These are phyloP conservation scores for Talaromyces sp. DNA, from an alignment of 2,329 filamentous ascomycete genomes.

Conservation along the genomic window DNA sequence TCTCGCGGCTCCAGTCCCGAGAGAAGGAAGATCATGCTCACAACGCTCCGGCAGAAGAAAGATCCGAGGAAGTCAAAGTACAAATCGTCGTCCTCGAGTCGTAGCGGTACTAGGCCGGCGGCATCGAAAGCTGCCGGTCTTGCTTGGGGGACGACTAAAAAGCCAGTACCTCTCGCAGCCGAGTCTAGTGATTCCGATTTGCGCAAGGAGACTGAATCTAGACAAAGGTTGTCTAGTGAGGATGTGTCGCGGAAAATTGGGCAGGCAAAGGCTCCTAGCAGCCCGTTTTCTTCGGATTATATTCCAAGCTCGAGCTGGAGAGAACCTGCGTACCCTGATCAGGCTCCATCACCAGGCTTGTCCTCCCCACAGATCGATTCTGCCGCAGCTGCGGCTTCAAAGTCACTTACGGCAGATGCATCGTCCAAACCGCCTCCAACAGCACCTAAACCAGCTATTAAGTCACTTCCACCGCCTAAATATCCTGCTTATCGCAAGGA, in stretches of 20 bases:
- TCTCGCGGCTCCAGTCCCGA: slow-evolving; percentile 61
- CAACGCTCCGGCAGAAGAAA: slow-evolving; percentile 50
- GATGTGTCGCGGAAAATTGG: slow-evolving; percentile 12
- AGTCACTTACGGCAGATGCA: neutral
- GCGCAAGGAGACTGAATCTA: slow-evolving; percentile 19
- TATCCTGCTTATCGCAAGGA: slow-evolving; percentile 17
- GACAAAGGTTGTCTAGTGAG: slow-evolving; percentile 1
- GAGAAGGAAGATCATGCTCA: slow-evolving; percentile 56
- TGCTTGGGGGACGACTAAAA: slow-evolving; percentile 49
- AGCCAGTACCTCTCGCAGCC: neutral
- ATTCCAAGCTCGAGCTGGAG: slow-evolving; percentile 21
- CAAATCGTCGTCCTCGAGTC: slow-evolving; percentile 44
- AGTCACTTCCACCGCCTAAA: slow-evolving; percentile 34
- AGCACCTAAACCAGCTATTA: slow-evolving; percentile 32
- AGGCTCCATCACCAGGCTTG: neutral
- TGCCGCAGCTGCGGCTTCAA: slow-evolving; percentile 16
- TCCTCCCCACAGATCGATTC: slow-evolving; percentile 14
- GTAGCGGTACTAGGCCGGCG: slow-evolving; percentile 45
- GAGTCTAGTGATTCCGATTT: slow-evolving; percentile 26
- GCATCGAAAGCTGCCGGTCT: slow-evolving; percentile 61
- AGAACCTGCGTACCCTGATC: slow-evolving; percentile 18
- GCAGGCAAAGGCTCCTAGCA: neutral
- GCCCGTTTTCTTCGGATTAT: slow-evolving; percentile 19
- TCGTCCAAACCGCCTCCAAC: neutral
- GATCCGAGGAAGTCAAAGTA: slow-evolving; percentile 44